Conservation (phyloP, 495 filamentous ascomycete species). For the Aspergillus cristatus region DNA sequence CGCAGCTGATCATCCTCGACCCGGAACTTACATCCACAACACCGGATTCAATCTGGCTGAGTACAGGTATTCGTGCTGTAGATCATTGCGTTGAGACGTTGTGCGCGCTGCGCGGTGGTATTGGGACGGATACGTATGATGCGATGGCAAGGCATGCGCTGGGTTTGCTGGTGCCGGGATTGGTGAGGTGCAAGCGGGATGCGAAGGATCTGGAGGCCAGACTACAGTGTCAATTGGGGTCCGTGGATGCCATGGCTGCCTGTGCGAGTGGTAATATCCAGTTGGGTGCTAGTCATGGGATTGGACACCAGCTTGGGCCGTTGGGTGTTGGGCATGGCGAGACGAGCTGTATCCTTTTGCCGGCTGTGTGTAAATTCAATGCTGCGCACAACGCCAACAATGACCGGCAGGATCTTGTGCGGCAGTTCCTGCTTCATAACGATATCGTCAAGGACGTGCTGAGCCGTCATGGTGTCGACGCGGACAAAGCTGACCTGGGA, state of each 20-base stretch:
- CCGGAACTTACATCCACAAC: conserved; percentile 45
- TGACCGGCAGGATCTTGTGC: conserved; percentile 36
- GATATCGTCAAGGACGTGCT: conserved; percentile 34
- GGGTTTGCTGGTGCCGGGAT: conserved; percentile 37
- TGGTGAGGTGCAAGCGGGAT: conserved; percentile 41
- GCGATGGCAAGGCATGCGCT: conserved; percentile 34
- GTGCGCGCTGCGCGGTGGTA: conserved; percentile 33
- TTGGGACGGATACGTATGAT: conserved; percentile 30
- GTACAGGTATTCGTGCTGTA: conserved; percentile 51
- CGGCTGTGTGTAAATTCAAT: conserved; percentile 53
- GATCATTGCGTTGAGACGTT: conserved; percentile 58
- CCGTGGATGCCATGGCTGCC: conserved; percentile 47
- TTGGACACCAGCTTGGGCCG: conserved; percentile 57
- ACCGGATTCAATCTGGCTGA: conserved; percentile 51
- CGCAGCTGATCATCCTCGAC: conserved; percentile 51
- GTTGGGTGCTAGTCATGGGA: conserved; percentile 54
- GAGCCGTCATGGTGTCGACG: conserved; percentile 21
- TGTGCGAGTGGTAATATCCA: conserved; percentile 34
- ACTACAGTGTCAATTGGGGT: conserved; percentile 44
- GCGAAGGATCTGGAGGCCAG: conserved; percentile 37
- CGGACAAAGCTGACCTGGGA: conserved; percentile 36
- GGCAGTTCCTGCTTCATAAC: conserved; percentile 41
- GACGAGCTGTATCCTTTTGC: conserved; percentile 56
- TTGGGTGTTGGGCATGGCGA: conserved; percentile 57
- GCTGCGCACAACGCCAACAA: conserved; percentile 37